Evolutionary conservation across 176 grass and related monocot genomes (phyloP), one percentile per base, ranked within the genome.

Genomic region (Otatea glauca): DNA sequence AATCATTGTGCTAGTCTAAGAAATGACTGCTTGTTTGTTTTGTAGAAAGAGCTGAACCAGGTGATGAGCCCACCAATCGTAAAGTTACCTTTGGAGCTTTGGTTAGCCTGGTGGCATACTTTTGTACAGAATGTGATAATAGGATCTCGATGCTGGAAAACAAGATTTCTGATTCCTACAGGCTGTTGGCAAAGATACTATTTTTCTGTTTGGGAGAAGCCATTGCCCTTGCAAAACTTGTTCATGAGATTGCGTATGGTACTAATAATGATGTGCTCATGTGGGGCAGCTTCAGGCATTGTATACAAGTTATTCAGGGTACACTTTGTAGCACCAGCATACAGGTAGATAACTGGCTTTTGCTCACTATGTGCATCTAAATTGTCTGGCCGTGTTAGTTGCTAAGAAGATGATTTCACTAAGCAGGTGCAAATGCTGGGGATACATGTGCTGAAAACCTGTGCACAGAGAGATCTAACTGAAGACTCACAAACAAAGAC

Each of bases 391-490:
- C 16, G 25, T 38, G 25, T 64, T 63, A 23, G 39, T 67, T 80
- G 35, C 80, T 88, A 60, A 85, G 65, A 83, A 85, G 58, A 80
- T 47, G 74, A 68, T 81, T 88, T 74, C 38, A 73, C 61, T 79
- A 76, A 50, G 47, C 91, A 98, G 96, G 86, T 96, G 72, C 81
- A 89, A 70, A 88, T 88, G 72, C 77, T 96, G 43, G 93, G 89
- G 55, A 25, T 99, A 90, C 89, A 91, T 89, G 91, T 94, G 64
- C 72, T 99, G 53, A 99, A 93, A 99, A 87, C 84, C 84, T 84
- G 72, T 90, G 88, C 88, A 25, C 96, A 99, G 68, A 93, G 86
- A 86, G 93, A 94, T 81, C 88, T 99, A 84, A 83, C 84, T 78
- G 89, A 92, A 83, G 91, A 48, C 41, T 90, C 84, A 48, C 86